A percentile compares a stretch with the other conserved stretches of the same genome.
phyloP scores from a whole-genome alignment of 441 rosid genomes.

The Populus hybrid region DNA sequence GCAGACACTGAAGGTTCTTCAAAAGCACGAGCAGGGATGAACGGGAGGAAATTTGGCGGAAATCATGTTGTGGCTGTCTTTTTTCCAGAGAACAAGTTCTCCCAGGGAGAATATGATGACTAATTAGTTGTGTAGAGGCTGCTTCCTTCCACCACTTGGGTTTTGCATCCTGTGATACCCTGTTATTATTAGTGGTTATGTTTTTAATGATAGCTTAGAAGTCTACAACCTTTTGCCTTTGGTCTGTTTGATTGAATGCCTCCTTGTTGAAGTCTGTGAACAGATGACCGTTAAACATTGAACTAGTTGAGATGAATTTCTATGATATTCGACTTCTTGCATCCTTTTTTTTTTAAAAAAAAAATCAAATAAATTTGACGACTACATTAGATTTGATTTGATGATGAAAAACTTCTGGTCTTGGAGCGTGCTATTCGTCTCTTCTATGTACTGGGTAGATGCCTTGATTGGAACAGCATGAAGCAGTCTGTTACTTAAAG shows the following conservation, averaged over 20 bases:
- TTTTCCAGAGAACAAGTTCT: constrained; percentile 68
- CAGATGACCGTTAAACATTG: not conserved
- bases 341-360: no score
- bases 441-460: no score
- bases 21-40: constrained; percentile 68
- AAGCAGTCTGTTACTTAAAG: no score
- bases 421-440: no score
- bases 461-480: no score
- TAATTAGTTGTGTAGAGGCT: not conserved
- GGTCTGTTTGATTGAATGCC: not conserved
- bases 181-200: not conserved
- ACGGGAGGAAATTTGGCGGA: constrained; percentile 81
- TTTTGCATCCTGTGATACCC: not conserved
- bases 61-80: constrained; percentile 75
- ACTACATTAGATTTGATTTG: no score
- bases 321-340: not conserved
- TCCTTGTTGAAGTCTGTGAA: not conserved
- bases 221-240: not conserved
- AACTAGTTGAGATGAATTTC: not conserved
- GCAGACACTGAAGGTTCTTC: constrained; percentile 59
- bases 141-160: not conserved
- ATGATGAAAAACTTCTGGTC: no score
- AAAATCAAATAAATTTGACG: no score
- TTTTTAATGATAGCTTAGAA: not conserved
- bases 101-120: constrained; percentile 65